Evolutionary conservation across 257 asterid species (phyloP), one percentile per base, ranked within the genome.

Genomic region (Gentiana straminea): DNA sequence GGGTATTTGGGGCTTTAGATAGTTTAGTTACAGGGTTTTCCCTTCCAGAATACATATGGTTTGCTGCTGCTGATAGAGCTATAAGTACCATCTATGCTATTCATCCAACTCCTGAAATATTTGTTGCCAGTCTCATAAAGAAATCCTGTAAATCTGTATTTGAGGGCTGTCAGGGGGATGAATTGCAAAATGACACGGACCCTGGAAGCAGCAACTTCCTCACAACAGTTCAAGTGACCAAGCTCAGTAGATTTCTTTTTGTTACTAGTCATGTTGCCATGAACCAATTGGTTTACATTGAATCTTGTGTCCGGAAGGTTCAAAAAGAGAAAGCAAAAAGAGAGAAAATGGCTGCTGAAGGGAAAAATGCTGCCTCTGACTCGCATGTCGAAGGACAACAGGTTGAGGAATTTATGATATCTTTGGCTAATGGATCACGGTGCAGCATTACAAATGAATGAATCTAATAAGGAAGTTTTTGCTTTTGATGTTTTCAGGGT

Each of bases 51-150:
- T 70, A 67, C 61, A 81, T 79, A 60, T 91, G 98, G 98, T 91
- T 84, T 72, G 83, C 90, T 63, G 94, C 97, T 63, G 82, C 90
- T 51, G 97, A 91, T 70, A 71, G 73, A 81, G 98, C 95, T 51
- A 77, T 91, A 70, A 71, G 84, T 66, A 71, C 98, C 64, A 70
- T 91, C 57, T 91, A 83, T 67, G 65, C 67, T 52, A 83, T 91
- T 70, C 95, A 91, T 73, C 97, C 94, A 34, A 73, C 92, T 65
- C 98, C 98, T 50, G 98, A 84, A 73, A 72, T 67, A 58, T 67
- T 83, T 70, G 95, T 89, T 12, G 80, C 78, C 11, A 75, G 69
- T 71, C 66, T 91, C 70, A 86, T 91, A 71, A 87, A 82, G 71
- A 91, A 63, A 64, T 88, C 88, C 59, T 81, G 85, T 59, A 77